Evolutionary conservation across 192 early-diverging fungal species (phyloP).

Genomic region (Podila clonocystis): DNA sequence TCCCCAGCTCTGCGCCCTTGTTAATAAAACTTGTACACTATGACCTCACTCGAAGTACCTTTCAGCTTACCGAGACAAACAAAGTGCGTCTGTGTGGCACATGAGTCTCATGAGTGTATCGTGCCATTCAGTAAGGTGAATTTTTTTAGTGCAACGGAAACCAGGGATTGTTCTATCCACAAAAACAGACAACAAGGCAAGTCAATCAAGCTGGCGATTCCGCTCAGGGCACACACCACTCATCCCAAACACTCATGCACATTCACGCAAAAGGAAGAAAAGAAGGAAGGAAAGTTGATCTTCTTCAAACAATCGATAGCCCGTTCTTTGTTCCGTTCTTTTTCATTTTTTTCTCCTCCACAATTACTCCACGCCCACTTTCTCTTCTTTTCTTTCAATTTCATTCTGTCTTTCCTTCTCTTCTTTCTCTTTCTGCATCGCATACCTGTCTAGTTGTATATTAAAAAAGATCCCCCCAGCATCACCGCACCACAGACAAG

Average conservation of each 20-base stretch:
- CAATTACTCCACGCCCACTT: neutral
- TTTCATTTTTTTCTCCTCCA: neutral
- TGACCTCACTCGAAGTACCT: too few species aligned
- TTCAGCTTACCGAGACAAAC: too few species aligned
- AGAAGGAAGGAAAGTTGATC: too few species aligned
- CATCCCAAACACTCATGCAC: too few species aligned
- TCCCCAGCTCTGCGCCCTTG: neutral
- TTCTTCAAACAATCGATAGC: too few species aligned
- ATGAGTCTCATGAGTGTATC: neutral
- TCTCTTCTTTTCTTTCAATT: neutral
- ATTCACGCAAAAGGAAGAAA: too few species aligned
- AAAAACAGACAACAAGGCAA: too few species aligned
- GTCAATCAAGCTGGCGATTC: neutral
- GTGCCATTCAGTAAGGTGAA: neutral
- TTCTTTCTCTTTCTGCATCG: neutral
- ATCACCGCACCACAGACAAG: too few species aligned
- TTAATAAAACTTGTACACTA: neutral
- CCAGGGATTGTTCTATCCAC: neutral
- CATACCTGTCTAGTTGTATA: neutral
- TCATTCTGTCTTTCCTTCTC: neutral
- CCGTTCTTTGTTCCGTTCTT: neutral
- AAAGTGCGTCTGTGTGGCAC: too few species aligned
- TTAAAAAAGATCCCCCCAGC: too few species aligned
- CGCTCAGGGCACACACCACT: neutral
- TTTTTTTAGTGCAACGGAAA: neutral